phyloP scores from a whole-genome alignment of 148 eudicot genomes.

The Dysphania ambrosioides region DNA sequence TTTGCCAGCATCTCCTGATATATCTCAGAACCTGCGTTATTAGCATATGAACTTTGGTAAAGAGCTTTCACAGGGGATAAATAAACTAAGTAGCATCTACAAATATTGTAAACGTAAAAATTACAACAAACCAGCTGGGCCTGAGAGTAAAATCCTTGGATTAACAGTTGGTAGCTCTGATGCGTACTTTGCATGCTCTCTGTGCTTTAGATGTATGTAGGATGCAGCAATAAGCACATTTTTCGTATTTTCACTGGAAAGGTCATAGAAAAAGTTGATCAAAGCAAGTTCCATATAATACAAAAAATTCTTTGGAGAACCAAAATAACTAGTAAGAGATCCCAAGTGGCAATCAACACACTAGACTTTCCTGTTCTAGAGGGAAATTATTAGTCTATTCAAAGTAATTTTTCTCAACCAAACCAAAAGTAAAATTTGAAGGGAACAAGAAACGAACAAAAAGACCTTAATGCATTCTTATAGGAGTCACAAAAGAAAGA shows the following conservation, averaged over 20 bases:
- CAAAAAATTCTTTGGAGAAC: background rate
- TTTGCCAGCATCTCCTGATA: conserved; percentile 91
- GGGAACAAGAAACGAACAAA: background rate
- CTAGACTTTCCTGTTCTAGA: too few species aligned
- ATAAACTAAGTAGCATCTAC: background rate
- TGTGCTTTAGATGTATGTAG: conserved; percentile 83
- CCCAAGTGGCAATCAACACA: background rate
- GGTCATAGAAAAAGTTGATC: conserved; percentile 12
- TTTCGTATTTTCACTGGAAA: conserved; percentile 86
- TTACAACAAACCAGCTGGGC: conserved; percentile 72
- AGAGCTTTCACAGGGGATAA: conserved; percentile 12
- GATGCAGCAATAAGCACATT: conserved; percentile 81
- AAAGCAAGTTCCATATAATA: background rate
- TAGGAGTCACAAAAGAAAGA: background rate
- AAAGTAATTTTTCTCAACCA: background rate
- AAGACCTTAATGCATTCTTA: background rate
- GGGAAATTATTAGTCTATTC: too few species aligned
- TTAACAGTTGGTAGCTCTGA: conserved; percentile 76
- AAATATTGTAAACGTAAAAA: background rate
- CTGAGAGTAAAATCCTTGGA: conserved; percentile 90
- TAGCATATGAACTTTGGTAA: conserved; percentile 11
- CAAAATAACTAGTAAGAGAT: background rate
- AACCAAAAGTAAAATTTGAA: background rate
- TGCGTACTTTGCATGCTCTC: conserved; percentile 70
- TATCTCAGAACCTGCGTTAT: conserved; percentile 77